These are phyloP conservation scores for Saccharomycopsis hybrid DNA, from an alignment of 1,139 yeast genomes.

Conservation along the genomic window DNA sequence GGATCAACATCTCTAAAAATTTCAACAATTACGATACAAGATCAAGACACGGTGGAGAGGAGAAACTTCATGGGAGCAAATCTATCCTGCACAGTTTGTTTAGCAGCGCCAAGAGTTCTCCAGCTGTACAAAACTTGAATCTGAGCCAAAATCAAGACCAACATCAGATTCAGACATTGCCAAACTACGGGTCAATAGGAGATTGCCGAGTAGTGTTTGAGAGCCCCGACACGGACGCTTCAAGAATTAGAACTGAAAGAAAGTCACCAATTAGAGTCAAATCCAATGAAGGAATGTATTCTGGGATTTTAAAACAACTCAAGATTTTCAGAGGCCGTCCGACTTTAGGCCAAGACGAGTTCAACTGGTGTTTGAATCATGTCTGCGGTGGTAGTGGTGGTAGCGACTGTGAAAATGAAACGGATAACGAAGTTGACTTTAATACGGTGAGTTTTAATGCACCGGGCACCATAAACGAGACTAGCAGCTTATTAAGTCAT, in stretches of 20 bases:
- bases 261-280: slow-evolving; percentile 13
- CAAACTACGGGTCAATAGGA: no score
- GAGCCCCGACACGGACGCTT: no score
- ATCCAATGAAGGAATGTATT: slow-evolving; percentile 22
- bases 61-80: slow-evolving; percentile 18
- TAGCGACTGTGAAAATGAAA: no score
- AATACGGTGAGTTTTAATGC: slow-evolving; percentile 1
- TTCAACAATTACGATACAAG: slow-evolving; percentile 23
- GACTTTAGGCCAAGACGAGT: slow-evolving; percentile 39
- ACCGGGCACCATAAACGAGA: not conserved
- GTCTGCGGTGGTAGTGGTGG: slow-evolving; percentile 43
- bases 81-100: not conserved
- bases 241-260: slow-evolving; percentile 22
- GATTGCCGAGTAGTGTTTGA: no score
- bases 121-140: no score
- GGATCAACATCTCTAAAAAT: slow-evolving; percentile 23
- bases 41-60: slow-evolving; percentile 2
- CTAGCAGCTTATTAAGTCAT: not conserved
- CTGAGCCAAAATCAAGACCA: no score
- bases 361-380: slow-evolving; percentile 46
- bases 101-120: no score
- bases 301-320: slow-evolving; percentile 33
- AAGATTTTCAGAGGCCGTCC: slow-evolving; percentile 43
- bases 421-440: slow-evolving; percentile 4
- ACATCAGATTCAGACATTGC: no score